Conservation (phyloP, 768 basidiomycete species). For the Terana coerulea region DNA sequence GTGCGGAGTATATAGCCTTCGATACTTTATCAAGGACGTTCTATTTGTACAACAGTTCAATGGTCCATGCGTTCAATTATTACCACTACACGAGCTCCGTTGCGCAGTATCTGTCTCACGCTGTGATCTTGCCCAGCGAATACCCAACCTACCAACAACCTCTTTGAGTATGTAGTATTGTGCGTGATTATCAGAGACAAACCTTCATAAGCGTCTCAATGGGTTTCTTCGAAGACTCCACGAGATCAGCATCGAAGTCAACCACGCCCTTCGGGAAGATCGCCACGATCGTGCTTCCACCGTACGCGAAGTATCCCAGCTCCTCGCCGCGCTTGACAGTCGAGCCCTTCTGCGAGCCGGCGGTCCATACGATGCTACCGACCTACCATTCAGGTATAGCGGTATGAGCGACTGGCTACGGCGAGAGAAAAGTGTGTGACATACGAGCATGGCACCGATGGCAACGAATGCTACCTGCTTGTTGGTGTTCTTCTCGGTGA, state of each 20-base stretch:
- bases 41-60: too few species aligned
- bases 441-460: constrained; percentile 72
- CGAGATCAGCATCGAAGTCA: constrained; percentile 61
- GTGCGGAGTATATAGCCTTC: too few species aligned
- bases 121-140: constrained; percentile 11
- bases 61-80: too few species aligned
- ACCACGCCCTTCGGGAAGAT: constrained; percentile 54
- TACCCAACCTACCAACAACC: constrained; percentile 14
- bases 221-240: constrained; percentile 45
- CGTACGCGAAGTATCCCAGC: constrained; percentile 68
- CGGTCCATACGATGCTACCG: constrained; percentile 68
- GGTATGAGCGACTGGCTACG: not conserved
- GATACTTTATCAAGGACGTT: too few species aligned
- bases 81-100: not conserved
- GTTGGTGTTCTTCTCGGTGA: constrained; percentile 44
- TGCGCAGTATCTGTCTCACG: not conserved
- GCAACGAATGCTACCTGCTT: constrained; percentile 64
- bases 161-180: not conserved
- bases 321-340: constrained; percentile 62
- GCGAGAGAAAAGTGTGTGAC: not conserved
- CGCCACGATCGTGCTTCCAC: constrained; percentile 67
- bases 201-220: constrained; percentile 72
- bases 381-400: constrained; percentile 26
- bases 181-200: not conserved
- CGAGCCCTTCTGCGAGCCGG: constrained; percentile 42